Evolutionary conservation across 345 rosid genomes (phyloP).

Genomic region (Gossypium stocksii): DNA sequence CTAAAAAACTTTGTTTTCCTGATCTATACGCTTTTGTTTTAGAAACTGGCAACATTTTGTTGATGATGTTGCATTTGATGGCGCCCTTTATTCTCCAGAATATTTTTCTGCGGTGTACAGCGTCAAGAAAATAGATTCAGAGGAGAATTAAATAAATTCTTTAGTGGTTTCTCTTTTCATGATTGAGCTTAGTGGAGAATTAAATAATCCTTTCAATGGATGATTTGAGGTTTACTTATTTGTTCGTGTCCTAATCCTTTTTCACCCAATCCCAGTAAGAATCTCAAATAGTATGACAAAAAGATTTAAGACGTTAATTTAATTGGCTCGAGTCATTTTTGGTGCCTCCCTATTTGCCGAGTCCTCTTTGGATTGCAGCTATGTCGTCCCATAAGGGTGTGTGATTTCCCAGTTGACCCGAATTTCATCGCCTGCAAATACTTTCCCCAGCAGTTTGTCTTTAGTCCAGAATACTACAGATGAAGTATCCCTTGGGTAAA

Average conservation of each 20-base stretch:
- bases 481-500: no score
- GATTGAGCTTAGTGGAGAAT: background rate
- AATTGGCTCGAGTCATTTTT: no score
- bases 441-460: no score
- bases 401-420: no score
- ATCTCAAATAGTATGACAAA: no score
- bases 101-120: background rate
- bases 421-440: no score
- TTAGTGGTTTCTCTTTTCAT: background rate
- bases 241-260: background rate
- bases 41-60: background rate
- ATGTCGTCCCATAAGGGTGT: no score
- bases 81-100: background rate
- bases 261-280: background rate
- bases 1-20: no score
- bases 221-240: background rate
- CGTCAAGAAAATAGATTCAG: background rate
- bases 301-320: no score
- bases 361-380: no score
- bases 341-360: no score
- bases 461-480: no score
- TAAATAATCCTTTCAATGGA: background rate
- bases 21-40: background rate
- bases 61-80: background rate
- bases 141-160: background rate